Evolutionary conservation across 2,329 filamentous ascomycete genomes (phyloP).

Genomic region (Alternaria arborescens): DNA sequence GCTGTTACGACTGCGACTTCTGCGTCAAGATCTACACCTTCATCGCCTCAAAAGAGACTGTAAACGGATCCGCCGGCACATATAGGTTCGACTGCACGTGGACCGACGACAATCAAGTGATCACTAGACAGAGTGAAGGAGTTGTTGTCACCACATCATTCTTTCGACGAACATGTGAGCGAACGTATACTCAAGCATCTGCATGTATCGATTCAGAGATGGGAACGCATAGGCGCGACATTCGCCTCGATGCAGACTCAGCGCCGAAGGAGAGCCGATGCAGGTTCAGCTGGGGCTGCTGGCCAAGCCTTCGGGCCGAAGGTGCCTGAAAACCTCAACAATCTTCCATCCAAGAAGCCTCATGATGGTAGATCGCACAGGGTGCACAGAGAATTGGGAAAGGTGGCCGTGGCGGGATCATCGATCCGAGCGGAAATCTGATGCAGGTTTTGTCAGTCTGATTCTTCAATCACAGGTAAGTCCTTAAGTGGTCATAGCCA

Average conservation of each 20-base stretch:
- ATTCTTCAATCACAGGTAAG: not conserved
- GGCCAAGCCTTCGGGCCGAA: not conserved
- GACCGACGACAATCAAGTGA: not conserved
- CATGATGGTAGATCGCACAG: not conserved
- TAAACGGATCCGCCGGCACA: not conserved
- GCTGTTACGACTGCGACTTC: not conserved
- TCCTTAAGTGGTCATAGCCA: not conserved
- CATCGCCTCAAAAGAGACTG: too few species aligned
- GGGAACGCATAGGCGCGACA: not conserved
- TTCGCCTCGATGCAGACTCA: not conserved
- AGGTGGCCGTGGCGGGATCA: not conserved
- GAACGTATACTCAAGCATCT: not conserved
- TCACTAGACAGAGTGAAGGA: not conserved
- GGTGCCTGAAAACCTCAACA: not conserved
- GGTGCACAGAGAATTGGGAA: not conserved
- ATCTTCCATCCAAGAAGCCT: not conserved
- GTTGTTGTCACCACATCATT: not conserved
- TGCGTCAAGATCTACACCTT: not conserved
- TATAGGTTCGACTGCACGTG: not conserved
- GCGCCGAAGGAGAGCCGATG: not conserved
- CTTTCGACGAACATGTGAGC: not conserved
- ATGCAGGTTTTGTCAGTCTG: not conserved
- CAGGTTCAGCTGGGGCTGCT: not conserved
- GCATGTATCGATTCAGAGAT: not conserved
- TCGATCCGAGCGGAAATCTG: not conserved